phyloP scores from a whole-genome alignment of 75 land plant species.

The Pinus taeda region DNA sequence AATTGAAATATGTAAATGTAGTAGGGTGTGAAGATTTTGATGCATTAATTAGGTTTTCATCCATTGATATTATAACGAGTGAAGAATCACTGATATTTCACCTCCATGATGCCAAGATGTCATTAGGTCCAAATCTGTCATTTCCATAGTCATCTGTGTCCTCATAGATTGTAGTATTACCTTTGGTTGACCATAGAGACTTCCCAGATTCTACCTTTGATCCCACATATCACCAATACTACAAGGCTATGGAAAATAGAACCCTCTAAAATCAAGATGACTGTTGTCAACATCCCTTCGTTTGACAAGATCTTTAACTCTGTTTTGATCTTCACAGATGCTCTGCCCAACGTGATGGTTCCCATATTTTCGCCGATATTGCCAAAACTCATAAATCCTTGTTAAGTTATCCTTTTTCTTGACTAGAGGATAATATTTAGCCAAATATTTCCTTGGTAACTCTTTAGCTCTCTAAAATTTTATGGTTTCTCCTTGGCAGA shows the following conservation, averaged over 20 bases:
- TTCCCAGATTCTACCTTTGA: constrained; percentile 67
- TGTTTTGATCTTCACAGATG: background rate
- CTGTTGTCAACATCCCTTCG: constrained; percentile 15
- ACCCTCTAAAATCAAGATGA: constrained; percentile 58
- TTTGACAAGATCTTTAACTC: constrained; percentile 8
- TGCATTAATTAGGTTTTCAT: constrained; percentile 41
- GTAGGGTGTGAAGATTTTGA: constrained; percentile 44
- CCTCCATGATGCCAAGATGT: constrained; percentile 81
- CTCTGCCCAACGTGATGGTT: constrained; percentile 3
- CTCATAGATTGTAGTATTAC: constrained; percentile 25
- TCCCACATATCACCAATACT: constrained; percentile 37
- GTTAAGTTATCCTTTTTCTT: constrained; percentile 28
- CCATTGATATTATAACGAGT: constrained; percentile 53
- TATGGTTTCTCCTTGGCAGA: constrained; percentile 12
- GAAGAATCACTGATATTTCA: constrained; percentile 84
- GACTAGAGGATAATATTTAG: constrained; percentile 26
- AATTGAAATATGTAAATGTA: constrained; percentile 51
- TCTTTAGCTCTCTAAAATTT: constrained; percentile 22
- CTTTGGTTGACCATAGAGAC: constrained; percentile 71
- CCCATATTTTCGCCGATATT: constrained; percentile 10
- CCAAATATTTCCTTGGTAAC: constrained; percentile 15
- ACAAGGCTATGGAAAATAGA: constrained; percentile 83
- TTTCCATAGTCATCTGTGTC: constrained; percentile 50
- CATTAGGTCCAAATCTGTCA: constrained; percentile 44
- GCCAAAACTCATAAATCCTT: constrained; percentile 36